A percentile compares a stretch with the other conserved stretches of the same genome.
These are phyloP conservation scores for Trichosphaerium sp. DNA, from an alignment of 78 protist species.

Conservation along the genomic window DNA sequence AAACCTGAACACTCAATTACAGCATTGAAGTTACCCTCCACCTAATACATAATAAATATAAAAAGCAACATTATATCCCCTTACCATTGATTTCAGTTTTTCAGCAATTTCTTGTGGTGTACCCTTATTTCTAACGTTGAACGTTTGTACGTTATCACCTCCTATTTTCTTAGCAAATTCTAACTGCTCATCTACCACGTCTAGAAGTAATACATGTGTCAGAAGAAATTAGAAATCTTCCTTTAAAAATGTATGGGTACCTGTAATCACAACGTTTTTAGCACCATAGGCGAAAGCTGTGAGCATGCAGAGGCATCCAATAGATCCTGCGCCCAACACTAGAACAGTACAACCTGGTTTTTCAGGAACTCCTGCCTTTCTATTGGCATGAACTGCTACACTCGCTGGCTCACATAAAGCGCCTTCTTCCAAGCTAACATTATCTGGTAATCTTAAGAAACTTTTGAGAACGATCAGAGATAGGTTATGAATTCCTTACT, in stretches of 20 bases:
- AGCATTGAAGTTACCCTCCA: not conserved
- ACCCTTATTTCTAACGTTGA: not conserved
- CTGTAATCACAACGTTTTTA: not conserved
- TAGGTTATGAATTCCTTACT: not conserved
- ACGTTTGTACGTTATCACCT: not conserved
- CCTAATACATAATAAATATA: no score
- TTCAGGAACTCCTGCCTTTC: not conserved
- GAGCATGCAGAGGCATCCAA: slow-evolving; percentile 11
- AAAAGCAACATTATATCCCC: no score
- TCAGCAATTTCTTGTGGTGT: no score
- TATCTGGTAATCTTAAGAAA: not conserved
- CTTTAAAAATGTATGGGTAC: not conserved
- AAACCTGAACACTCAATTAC: not conserved
- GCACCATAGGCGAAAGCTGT: slow-evolving; percentile 14
- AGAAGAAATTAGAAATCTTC: not conserved
- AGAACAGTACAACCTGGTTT: not conserved
- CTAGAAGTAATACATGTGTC: not conserved
- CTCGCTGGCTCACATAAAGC: slow-evolving; percentile 48
- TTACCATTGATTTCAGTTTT: no score
- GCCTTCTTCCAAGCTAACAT: slow-evolving; percentile 23
- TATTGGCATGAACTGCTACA: slow-evolving; percentile 41
- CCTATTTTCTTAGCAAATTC: not conserved
- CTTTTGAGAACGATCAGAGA: not conserved
- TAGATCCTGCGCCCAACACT: slow-evolving; percentile 26
- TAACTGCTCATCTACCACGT: not conserved